phyloP scores from a whole-genome alignment of 2,329 filamentous ascomycete genomes.

The Elsinoe ampelina region DNA sequence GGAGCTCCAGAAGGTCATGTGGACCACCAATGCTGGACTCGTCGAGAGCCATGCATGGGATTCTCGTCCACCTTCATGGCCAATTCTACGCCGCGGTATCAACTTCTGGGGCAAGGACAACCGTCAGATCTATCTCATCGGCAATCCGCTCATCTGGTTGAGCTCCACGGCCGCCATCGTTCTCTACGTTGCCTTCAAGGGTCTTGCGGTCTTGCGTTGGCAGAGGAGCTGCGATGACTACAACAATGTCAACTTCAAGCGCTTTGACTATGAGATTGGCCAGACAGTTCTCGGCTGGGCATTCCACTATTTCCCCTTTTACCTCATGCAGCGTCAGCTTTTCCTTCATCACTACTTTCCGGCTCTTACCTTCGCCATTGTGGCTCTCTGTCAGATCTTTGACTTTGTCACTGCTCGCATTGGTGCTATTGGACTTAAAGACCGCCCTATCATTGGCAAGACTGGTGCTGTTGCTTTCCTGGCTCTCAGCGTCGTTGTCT shows the following conservation, averaged over 20 bases:
- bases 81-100: conserved; percentile 83
- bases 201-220: conserved; percentile 78
- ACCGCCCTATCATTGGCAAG: conserved; percentile 65
- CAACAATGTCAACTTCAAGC: conserved; percentile 71
- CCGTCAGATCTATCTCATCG: conserved; percentile 91
- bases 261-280: conserved; percentile 95
- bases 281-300: conserved; percentile 87
- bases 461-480: conserved; percentile 66
- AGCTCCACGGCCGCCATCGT: conserved; percentile 68
- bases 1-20: conserved; percentile 97
- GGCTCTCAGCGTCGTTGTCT: conserved; percentile 62
- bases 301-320: conserved; percentile 98
- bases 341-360: conserved; percentile 99
- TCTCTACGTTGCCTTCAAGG: conserved; percentile 78
- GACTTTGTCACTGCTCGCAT: conserved; percentile 76
- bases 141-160: conserved; percentile 95
- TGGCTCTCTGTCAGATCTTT: conserved; percentile 79
- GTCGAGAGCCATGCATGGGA: conserved; percentile 98
- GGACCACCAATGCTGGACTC: conserved; percentile 92
- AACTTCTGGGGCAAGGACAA: conserved; percentile 98
- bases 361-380: conserved; percentile 87
- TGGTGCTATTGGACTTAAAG: conserved; percentile 54
- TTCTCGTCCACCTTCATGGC: conserved; percentile 88
- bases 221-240: conserved; percentile 90
- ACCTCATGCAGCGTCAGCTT: conserved; percentile 92